Evolutionary conservation across 179 eudicot species (phyloP).

Genomic region (Dionaea muscipula): DNA sequence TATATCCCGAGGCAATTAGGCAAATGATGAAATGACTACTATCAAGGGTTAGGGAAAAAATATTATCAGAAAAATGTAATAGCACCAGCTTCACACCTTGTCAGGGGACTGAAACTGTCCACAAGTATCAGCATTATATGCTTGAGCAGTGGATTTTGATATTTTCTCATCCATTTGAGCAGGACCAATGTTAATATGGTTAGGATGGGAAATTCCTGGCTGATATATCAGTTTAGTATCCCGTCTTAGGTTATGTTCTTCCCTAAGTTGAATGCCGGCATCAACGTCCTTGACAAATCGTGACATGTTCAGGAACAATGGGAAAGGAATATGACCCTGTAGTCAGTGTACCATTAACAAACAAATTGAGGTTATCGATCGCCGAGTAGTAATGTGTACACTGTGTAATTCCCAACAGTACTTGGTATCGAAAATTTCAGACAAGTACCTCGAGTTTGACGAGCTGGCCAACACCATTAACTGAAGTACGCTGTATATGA

Average conservation of each 20-base stretch:
- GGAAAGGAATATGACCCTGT: conserved; percentile 31
- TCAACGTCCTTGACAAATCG: conserved; percentile 42
- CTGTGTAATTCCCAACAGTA: too few species aligned
- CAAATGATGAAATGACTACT: too few species aligned
- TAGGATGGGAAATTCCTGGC: conserved; percentile 17
- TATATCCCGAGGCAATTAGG: too few species aligned
- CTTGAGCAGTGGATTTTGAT: background rate
- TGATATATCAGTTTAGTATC: conserved; percentile 16
- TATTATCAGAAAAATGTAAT: too few species aligned
- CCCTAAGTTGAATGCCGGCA: conserved; percentile 29
- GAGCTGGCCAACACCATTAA: conserved; percentile 53
- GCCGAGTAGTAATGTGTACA: too few species aligned
- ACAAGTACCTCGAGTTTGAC: conserved; percentile 60
- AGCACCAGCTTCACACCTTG: too few species aligned
- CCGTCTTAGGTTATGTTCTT: conserved; percentile 15
- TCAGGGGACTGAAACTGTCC: too few species aligned
- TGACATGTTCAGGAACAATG: conserved; percentile 47
- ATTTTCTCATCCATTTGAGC: background rate
- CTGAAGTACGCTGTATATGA: conserved; percentile 72
- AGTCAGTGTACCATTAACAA: too few species aligned
- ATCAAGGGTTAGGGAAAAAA: too few species aligned
- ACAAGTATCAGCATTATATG: too few species aligned
- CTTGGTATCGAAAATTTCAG: too few species aligned
- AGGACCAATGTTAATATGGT: background rate
- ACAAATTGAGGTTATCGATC: too few species aligned